Percentiles rank a stretch among this genome's conserved stretches.
Conservation (phyloP, 495 filamentous ascomycete species). For the Diplogelasinospora grovesii region DNA sequence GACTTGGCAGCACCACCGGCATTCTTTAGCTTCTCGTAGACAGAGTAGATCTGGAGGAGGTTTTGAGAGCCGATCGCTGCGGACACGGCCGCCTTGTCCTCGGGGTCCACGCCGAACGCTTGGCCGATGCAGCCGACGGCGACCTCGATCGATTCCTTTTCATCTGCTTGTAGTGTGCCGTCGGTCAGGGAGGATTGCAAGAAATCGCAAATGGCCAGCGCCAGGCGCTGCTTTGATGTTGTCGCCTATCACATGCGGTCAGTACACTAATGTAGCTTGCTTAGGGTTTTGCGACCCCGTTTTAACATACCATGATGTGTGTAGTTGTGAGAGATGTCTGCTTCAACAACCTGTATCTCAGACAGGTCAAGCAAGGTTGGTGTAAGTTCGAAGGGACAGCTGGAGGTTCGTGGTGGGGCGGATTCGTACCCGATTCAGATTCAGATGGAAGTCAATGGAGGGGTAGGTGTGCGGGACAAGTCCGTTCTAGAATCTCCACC, state of each 20-base stretch:
- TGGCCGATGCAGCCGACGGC: constrained; percentile 90
- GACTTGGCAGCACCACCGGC: constrained; percentile 16
- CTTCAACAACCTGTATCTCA: too few relatives aligned
- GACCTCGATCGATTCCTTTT: constrained; percentile 85
- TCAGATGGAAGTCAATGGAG: too few relatives aligned
- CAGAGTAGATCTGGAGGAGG: constrained; percentile 82
- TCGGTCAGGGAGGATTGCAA: constrained; percentile 78
- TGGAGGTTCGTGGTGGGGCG: too few relatives aligned
- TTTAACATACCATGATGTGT: too few relatives aligned
- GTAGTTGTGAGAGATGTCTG: too few relatives aligned
- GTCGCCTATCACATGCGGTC: constrained; percentile 22
- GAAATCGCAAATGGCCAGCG: constrained; percentile 95
- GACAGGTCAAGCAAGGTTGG: too few relatives aligned
- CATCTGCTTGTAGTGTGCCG: constrained; percentile 78
- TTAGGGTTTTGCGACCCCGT: too few relatives aligned
- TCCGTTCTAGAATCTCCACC: too few relatives aligned
- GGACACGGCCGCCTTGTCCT: constrained; percentile 62
- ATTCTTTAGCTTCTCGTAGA: constrained; percentile 88
- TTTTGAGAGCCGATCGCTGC: constrained; percentile 77
- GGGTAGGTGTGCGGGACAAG: too few relatives aligned
- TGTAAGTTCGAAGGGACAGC: too few relatives aligned
- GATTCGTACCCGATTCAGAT: too few relatives aligned
- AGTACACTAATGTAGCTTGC: too few relatives aligned
- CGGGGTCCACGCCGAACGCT: constrained; percentile 86
- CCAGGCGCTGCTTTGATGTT: constrained; percentile 89